phyloP scores from a whole-genome alignment of 768 basidiomycete species.

The Psilocybe azurescens region DNA sequence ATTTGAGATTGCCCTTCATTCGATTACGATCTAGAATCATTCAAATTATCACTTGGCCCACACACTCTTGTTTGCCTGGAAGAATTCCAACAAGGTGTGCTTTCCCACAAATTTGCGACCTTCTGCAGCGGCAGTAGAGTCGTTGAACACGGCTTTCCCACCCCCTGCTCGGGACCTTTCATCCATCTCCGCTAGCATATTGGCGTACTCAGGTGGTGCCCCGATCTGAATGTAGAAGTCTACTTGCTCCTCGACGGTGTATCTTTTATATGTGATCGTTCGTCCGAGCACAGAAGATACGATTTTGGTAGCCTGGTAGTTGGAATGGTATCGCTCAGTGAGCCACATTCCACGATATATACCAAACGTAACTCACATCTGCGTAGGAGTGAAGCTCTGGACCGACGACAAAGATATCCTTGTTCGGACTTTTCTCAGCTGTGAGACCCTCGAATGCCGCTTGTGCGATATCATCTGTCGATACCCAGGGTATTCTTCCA shows the following conservation, averaged over 20 bases:
- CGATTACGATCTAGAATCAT: too few species aligned
- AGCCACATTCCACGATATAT: too few species aligned
- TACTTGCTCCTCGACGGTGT: slow-evolving; percentile 9
- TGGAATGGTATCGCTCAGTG: not conserved
- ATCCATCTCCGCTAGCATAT: not conserved
- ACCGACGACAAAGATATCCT: slow-evolving; percentile 26
- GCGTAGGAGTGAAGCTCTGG: slow-evolving; percentile 30
- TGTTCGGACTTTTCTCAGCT: slow-evolving; percentile 10
- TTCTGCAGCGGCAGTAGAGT: slow-evolving; percentile 14
- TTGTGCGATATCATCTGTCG: slow-evolving; percentile 32
- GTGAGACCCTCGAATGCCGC: slow-evolving; percentile 28
- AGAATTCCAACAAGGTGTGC: slow-evolving; percentile 26
- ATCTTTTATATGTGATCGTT: slow-evolving; percentile 17
- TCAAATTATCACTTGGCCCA: slow-evolving; percentile 13
- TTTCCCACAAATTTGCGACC: slow-evolving; percentile 12
- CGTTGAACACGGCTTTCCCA: slow-evolving; percentile 7
- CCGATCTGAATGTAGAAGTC: not conserved
- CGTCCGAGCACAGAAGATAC: slow-evolving; percentile 16
- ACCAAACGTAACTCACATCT: slow-evolving; percentile 14
- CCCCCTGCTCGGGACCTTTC: not conserved
- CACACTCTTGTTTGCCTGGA: slow-evolving; percentile 25
- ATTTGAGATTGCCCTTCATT: too few species aligned
- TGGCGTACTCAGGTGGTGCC: not conserved
- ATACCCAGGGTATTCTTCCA: slow-evolving; percentile 26
- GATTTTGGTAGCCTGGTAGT: slow-evolving; percentile 11